These are phyloP conservation scores for Phytophthora hybrid DNA, from an alignment of 352 stramenopile species.

Conservation along the genomic window DNA sequence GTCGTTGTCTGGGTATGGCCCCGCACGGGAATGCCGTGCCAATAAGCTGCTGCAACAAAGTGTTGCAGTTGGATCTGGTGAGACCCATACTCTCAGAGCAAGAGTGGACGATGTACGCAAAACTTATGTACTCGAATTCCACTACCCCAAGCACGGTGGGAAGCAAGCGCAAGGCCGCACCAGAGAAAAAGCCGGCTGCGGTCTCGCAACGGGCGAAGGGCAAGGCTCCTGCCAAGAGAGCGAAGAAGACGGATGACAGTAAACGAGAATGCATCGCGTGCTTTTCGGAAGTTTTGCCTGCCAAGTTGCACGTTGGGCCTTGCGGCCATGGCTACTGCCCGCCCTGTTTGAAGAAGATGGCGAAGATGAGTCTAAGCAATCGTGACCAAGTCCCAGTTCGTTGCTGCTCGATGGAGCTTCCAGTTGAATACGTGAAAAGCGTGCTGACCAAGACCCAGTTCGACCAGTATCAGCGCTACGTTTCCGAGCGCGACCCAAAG, in stretches of 20 bases:
- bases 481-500: constrained; percentile 49
- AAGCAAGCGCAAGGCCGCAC: constrained; percentile 30
- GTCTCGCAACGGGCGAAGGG: constrained; percentile 15
- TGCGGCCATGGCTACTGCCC: constrained; percentile 57
- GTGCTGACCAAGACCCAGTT: constrained; percentile 26
- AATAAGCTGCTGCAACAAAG: constrained; percentile 46
- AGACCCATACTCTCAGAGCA: constrained; percentile 28
- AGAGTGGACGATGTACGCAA: constrained; percentile 46
- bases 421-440: constrained; percentile 41
- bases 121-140: constrained; percentile 18
- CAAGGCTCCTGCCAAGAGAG: constrained; percentile 17
- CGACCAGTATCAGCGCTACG: constrained; percentile 42
- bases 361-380: constrained; percentile 40
- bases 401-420: constrained; percentile 53
- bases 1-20: constrained; percentile 36
- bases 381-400: constrained; percentile 46
- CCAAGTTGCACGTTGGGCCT: constrained; percentile 24
- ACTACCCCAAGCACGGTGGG: constrained; percentile 4
- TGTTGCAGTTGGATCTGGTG: constrained; percentile 49
- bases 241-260: constrained; percentile 2
- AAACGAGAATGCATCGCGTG: constrained; percentile 41
- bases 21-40: constrained; percentile 33
- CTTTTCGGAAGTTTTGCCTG: constrained; percentile 12
- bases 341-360: constrained; percentile 47
- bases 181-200: background rate